A percentile compares a stretch with the other conserved stretches of the same genome.
Conservation (phyloP, 2,329 filamentous ascomycete species). For the Rachicladosporium sp. region DNA sequence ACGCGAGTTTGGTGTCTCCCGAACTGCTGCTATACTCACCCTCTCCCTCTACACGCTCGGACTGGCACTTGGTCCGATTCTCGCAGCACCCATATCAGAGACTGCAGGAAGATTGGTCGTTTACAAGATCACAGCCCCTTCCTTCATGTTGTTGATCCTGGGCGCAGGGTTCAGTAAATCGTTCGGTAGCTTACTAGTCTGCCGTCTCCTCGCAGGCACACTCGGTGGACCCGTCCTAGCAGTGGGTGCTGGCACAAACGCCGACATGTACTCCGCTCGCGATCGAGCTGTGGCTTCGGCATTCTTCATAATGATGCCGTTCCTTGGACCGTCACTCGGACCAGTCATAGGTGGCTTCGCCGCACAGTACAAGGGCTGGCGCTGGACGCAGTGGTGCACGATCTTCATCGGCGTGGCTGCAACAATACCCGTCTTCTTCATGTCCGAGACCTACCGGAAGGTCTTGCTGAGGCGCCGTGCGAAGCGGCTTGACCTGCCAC, state of each 20-base stretch:
- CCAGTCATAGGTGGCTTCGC: constrained; percentile 34
- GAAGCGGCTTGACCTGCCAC: constrained; percentile 20
- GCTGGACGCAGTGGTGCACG: constrained; percentile 33
- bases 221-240: constrained; percentile 25
- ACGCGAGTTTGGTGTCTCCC: constrained; percentile 39
- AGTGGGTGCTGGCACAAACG: constrained; percentile 30
- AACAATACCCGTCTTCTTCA: constrained; percentile 29
- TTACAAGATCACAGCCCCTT: constrained; percentile 53
- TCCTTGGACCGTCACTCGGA: constrained; percentile 11
- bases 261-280: constrained; percentile 26
- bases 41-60: constrained; percentile 47
- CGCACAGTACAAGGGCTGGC: constrained; percentile 30
- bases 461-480: constrained; percentile 31
- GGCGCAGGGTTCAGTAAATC: constrained; percentile 42
- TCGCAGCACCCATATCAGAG: constrained; percentile 65
- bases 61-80: constrained; percentile 57
- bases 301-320: constrained; percentile 28
- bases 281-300: constrained; percentile 23
- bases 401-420: constrained; percentile 29
- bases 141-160: constrained; percentile 43
- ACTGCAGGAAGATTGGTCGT: constrained; percentile 57
- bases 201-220: constrained; percentile 40
- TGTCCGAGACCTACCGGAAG: constrained; percentile 45
- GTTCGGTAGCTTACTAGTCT: constrained; percentile 56
- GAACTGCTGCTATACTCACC: constrained; percentile 46